A percentile compares a stretch with the other conserved stretches of the same genome.
Conservation (phyloP, 176 grass and related monocot species). For the Carex scoparia region DNA sequence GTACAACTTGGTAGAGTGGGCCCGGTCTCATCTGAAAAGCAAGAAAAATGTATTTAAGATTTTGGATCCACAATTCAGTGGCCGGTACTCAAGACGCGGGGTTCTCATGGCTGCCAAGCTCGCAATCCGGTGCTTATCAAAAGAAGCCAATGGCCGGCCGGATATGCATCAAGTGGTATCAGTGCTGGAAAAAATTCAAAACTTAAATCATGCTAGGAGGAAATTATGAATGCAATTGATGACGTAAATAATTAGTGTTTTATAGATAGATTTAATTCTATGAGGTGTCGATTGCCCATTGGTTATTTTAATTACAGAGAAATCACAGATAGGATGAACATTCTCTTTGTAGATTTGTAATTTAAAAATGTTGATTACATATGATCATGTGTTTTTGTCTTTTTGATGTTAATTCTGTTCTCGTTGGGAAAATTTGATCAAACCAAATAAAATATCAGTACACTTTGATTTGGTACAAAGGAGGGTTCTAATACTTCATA, state of each 20-base stretch:
- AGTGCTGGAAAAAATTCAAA: slow-evolving; percentile 49
- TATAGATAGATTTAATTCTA: background rate
- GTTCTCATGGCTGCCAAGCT: slow-evolving; percentile 49
- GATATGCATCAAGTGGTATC: slow-evolving; percentile 60
- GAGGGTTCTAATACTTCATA: too few relatives aligned
- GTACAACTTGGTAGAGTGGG: slow-evolving; percentile 76
- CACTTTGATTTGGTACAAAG: background rate
- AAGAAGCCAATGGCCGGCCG: slow-evolving; percentile 50
- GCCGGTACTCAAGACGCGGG: slow-evolving; percentile 46
- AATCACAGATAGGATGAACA: background rate
- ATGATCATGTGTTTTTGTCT: background rate
- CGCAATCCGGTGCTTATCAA: slow-evolving; percentile 47
- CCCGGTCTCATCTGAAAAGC: slow-evolving; percentile 58
- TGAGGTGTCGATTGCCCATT: background rate
- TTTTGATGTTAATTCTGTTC: background rate
- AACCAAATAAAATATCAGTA: background rate
- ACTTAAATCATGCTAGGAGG: slow-evolving; percentile 31
- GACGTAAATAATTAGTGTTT: background rate
- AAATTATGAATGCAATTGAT: background rate
- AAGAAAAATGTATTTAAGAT: slow-evolving; percentile 64
- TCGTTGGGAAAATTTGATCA: background rate
- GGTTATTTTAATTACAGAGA: background rate
- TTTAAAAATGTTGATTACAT: background rate
- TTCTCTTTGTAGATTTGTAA: background rate
- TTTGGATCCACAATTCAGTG: slow-evolving; percentile 48